These are phyloP conservation scores for Pseudogymnoascus sp. DNA, from an alignment of 2,329 filamentous ascomycete species.

Conservation along the genomic window DNA sequence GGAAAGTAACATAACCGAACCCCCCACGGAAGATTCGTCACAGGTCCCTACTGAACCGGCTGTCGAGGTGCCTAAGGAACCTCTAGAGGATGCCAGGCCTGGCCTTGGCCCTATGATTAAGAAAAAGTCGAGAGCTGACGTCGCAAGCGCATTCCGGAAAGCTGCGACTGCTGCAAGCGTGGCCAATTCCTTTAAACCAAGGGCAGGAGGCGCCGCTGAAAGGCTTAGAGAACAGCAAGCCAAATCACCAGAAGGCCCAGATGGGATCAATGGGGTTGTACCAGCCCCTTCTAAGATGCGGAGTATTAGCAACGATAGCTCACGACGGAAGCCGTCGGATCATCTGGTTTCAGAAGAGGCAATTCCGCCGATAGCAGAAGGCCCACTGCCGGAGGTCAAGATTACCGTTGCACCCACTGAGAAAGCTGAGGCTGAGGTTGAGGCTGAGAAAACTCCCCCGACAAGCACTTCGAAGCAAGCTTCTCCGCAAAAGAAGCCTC, in stretches of 20 bases:
- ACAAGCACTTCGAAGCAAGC: conserved; percentile 34
- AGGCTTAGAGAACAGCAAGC: conserved; percentile 53
- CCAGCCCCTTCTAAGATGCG: conserved; percentile 59
- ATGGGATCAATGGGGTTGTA: conserved; percentile 85
- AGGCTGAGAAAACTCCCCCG: conserved; percentile 18
- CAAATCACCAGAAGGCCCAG: conserved; percentile 60
- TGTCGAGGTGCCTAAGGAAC: not conserved
- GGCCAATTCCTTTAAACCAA: conserved; percentile 66
- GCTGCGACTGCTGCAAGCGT: conserved; percentile 63
- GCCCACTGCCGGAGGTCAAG: conserved; percentile 51
- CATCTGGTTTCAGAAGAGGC: conserved; percentile 14
- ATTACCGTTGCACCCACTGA: conserved; percentile 42
- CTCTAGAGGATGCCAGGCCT: not conserved
- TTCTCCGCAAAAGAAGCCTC: not conserved
- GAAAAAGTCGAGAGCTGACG: conserved; percentile 61
- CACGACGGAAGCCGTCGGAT: conserved; percentile 27
- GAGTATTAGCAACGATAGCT: conserved; percentile 34
- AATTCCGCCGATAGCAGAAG: conserved; percentile 22
- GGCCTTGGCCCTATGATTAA: conserved; percentile 74
- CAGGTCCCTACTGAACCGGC: not conserved
- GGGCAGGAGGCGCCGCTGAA: conserved; percentile 79
- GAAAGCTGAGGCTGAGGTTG: conserved; percentile 16
- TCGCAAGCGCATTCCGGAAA: conserved; percentile 72
- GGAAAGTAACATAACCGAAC: not conserved
- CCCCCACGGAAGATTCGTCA: not conserved